Evolutionary conservation across 352 stramenopile species (phyloP), one percentile per base, ranked within the genome.

Genomic region (Pythium aphanidermatum): DNA sequence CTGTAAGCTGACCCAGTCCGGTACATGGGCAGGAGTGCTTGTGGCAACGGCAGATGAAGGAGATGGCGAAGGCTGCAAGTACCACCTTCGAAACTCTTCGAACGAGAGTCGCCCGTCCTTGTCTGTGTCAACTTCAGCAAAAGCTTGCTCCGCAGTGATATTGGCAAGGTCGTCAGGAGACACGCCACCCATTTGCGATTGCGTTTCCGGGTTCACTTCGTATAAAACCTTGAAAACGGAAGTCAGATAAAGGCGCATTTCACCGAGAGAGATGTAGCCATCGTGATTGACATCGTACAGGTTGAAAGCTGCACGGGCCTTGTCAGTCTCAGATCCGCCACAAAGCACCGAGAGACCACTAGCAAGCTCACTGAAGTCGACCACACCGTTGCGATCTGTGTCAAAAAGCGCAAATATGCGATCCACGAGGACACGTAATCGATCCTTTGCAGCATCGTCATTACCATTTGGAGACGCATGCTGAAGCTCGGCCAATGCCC

Each of bases 241-340:
- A 20, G 69, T 89, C 27, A 96, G 54, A 43, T 91, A 95, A 20
- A 90, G 37, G 7, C 72, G 66, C 80, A 94, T 94, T 50, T 95
- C 85, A 5, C 69, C 68, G 8, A 96, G 51, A 14, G 77, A 91
- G 36, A 96, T 95, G 35, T 65, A 83, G 9, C 83, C 86, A 44
- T 95, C 83, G 28, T 85, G 71, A 55, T 96, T 93, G 24, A 92
- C 63, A 46, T 95, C 84, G 54, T 94, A 95, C 21, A 96, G 55
- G 21, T 74, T 81, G 36, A 96, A 96, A 3, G 83, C 81, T 3
- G 80, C 62, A n/a, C 67, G 70, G 8, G 92, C 75, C 41, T 92
- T 90, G 32, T 95, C 80, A 0, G 66, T 66, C 32, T 80, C 58
- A 10, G 46, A 74, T 14, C 77, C 82, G 14, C 80, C 70, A 39